Base-by-base conservation (phyloP, 2,329 filamentous ascomycete species). In the Beauveria medogensis region DNA sequence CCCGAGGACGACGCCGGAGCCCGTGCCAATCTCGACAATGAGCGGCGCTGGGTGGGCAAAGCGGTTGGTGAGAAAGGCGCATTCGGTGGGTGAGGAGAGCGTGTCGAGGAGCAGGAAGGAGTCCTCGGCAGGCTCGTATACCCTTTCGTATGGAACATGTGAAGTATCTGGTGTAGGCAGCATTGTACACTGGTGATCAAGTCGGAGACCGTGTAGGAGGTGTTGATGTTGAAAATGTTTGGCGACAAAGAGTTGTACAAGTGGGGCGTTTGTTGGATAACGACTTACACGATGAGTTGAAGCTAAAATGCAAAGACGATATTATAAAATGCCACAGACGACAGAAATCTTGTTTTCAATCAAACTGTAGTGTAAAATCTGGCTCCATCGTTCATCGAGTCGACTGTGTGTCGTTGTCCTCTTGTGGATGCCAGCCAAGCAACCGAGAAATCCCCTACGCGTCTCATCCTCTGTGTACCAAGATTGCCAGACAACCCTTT, bases 111-210 rank as follows among this genome's bases (percentile, higher is more conserved):
- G 83, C 50, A 99, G 84, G 71, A 91, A 99, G 5, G 92, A 97
- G 77, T 99, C 94, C 75, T 99, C 94, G 12, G 93, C 89, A 41
- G 94, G 94, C 71, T 97, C 92, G 76, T 99, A 99, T 67, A 97
- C 87, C 60, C 88, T 86, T 72, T 90, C 84, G 75, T 92, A 96
- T 59, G 88, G 84, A 63, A 97, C 90, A 76, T 99, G 94, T 24
- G 90, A 90, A 3, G 94, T 99, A 62, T 91, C 90, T 16, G 94
- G 94, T 1, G 94, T 99, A 10, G 93, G 92, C 30, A 99, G 84
- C 92, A 97, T 96, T 14, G 2, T 52, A 18, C 16, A 34, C 14
- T 53, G 28, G 46, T 26, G 48, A 16, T 41, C 6, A 4, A 5
- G 5, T 40, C n/a, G 5, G 30, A 3, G n/a, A 43, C 70, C 40